Percentiles rank a stretch among this genome's conserved stretches.
phyloP scores from a whole-genome alignment of 2,329 filamentous ascomycete genomes.

The Trichoderma pleuroti region DNA sequence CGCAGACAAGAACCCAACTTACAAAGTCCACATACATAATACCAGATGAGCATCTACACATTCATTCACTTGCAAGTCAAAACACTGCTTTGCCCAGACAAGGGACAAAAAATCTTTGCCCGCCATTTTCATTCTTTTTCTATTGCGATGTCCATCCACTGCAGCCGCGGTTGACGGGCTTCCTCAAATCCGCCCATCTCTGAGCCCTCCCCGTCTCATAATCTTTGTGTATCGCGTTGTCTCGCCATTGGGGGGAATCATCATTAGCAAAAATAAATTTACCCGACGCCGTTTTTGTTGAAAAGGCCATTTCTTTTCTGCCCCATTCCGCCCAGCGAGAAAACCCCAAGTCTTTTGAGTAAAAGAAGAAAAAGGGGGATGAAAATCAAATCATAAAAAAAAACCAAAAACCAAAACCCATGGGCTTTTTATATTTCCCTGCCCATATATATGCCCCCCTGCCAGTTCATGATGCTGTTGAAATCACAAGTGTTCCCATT shows the following conservation, averaged over 20 bases:
- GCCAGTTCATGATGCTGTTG: conserved; percentile 45
- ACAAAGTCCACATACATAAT: neutral
- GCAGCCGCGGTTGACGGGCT: conserved; percentile 45
- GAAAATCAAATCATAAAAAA: neutral
- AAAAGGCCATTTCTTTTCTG: conserved; percentile 40
- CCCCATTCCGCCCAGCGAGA: conserved; percentile 30
- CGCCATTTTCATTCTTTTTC: conserved; percentile 7
- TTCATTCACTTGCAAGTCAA: neutral
- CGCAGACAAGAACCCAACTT: neutral
- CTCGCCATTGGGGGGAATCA: conserved; percentile 34
- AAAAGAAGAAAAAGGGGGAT: conserved; percentile 18
- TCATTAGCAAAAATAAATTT: conserved; percentile 34
- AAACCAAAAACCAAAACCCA: conserved; percentile 22
- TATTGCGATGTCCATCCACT: conserved; percentile 24
- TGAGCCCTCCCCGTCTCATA: neutral
- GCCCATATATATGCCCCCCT: conserved; percentile 33
- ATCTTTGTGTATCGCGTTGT: conserved; percentile 16
- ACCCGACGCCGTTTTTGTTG: conserved; percentile 39
- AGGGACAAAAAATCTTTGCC: conserved; percentile 10
- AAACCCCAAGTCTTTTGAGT: conserved; percentile 25
- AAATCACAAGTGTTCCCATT: conserved; percentile 40
- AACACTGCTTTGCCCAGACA: neutral
- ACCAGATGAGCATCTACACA: neutral
- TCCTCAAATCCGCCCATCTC: conserved; percentile 5
- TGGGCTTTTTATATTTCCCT: conserved; percentile 30